Percentiles rank a stretch among this genome's conserved stretches.
These are phyloP conservation scores for Pleurotus sapidus DNA, from an alignment of 768 basidiomycete species.

Conservation along the genomic window DNA sequence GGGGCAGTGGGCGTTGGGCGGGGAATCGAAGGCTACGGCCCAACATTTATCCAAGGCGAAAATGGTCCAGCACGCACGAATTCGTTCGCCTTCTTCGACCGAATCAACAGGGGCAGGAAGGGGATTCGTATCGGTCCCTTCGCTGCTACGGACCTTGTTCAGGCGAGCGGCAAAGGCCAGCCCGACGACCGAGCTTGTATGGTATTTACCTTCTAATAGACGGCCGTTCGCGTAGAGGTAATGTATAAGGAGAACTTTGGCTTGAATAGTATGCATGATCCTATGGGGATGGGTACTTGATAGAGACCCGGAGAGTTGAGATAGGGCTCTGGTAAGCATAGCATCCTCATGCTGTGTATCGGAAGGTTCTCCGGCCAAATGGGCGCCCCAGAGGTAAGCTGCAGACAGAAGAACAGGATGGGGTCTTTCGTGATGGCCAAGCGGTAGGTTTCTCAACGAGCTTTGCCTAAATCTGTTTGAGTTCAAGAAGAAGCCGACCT, in stretches of 20 bases:
- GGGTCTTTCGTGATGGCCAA: constrained; percentile 31
- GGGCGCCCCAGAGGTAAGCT: constrained; percentile 36
- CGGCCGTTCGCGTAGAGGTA: constrained; percentile 54
- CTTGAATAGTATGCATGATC: constrained; percentile 48
- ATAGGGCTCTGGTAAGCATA: constrained; percentile 41
- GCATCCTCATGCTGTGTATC: constrained; percentile 25
- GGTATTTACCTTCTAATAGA: constrained; percentile 41
- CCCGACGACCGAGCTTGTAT: constrained; percentile 35
- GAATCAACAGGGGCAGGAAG: not conserved
- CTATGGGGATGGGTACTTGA: constrained; percentile 35
- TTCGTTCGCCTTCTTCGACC: constrained; percentile 34
- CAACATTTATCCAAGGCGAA: constrained; percentile 33
- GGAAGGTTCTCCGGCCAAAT: constrained; percentile 26
- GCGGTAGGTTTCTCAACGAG: constrained; percentile 25
- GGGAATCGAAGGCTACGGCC: constrained; percentile 39
- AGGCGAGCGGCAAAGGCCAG: constrained; percentile 33
- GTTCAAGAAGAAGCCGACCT: constrained; percentile 60
- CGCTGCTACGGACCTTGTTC: constrained; percentile 35
- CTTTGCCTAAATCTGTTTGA: constrained; percentile 39
- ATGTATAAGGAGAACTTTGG: constrained; percentile 51
- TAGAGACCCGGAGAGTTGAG: constrained; percentile 33
- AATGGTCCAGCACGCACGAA: constrained; percentile 34
- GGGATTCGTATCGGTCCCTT: not conserved
- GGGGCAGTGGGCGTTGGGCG: constrained; percentile 18
- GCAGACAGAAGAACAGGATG: constrained; percentile 34